Percentiles rank a stretch among this genome's conserved stretches.
Evolutionary conservation across 2,329 filamentous ascomycete species (phyloP).

Genomic region (Passalora sequoiae): DNA sequence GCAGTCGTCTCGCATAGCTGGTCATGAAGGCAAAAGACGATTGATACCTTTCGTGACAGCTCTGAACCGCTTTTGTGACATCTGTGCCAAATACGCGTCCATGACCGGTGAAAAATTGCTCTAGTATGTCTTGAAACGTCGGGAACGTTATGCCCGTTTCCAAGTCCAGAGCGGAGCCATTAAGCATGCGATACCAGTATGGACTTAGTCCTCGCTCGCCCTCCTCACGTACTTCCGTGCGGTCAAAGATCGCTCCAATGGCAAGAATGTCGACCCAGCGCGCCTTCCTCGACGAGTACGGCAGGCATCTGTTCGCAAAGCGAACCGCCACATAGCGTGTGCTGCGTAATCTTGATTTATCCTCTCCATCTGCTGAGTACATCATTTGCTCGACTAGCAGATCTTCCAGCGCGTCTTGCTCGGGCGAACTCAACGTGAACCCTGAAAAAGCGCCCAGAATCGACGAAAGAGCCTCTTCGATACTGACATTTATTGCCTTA

Average conservation of each 20-base stretch:
- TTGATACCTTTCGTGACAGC: slow-evolving; percentile 19
- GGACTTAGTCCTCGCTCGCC: slow-evolving; percentile 81
- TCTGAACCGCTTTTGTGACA: slow-evolving; percentile 19
- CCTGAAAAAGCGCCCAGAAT: slow-evolving; percentile 57
- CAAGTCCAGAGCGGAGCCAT: slow-evolving; percentile 36
- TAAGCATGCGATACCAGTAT: slow-evolving; percentile 63
- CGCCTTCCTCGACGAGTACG: slow-evolving; percentile 70
- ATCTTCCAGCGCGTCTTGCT: slow-evolving; percentile 43
- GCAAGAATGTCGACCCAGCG: slow-evolving; percentile 88
- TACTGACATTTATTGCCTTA: slow-evolving; percentile 72
- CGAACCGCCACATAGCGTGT: slow-evolving; percentile 77
- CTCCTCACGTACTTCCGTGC: slow-evolving; percentile 82
- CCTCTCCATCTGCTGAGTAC: slow-evolving; percentile 30
- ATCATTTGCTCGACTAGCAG: slow-evolving; percentile 60
- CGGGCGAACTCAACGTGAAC: slow-evolving; percentile 39
- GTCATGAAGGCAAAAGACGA: slow-evolving; percentile 27
- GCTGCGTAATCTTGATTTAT: slow-evolving; percentile 48
- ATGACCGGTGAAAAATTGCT: slow-evolving; percentile 41
- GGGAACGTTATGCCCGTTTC: slow-evolving; percentile 37
- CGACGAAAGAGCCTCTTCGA: slow-evolving; percentile 81
- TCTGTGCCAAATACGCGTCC: slow-evolving; percentile 25
- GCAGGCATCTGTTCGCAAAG: slow-evolving; percentile 83
- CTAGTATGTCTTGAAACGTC: slow-evolving; percentile 41
- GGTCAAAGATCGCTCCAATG: slow-evolving; percentile 61
- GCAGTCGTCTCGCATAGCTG: slow-evolving; percentile 46